Conservation (phyloP, 768 basidiomycete species). For the Suillus spraguei region DNA sequence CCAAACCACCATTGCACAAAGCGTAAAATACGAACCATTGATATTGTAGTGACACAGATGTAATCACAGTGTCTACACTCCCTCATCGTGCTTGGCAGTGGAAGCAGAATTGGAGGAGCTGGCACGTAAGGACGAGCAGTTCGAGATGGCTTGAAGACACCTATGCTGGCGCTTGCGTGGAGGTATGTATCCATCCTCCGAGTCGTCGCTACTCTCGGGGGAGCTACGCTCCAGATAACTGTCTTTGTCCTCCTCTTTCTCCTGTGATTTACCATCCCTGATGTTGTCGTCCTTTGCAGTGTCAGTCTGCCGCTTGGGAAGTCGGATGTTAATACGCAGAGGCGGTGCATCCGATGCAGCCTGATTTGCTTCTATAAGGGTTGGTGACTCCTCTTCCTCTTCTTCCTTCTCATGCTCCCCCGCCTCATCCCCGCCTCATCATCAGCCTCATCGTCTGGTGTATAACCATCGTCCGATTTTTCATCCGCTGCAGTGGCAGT, state of each 20-base stretch:
- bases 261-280: background rate
- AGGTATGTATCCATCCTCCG: background rate
- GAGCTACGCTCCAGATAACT: background rate
- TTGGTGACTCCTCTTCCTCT: background rate
- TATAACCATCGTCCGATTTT: background rate
- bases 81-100: background rate
- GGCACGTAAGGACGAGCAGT: background rate
- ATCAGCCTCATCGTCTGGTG: too few species aligned
- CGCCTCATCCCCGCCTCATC: too few species aligned
- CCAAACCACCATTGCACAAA: background rate
- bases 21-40: background rate
- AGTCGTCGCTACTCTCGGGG: background rate
- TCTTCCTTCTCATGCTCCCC: background rate
- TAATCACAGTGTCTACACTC: background rate
- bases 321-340: background rate
- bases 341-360: background rate
- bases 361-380: background rate
- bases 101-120: background rate
- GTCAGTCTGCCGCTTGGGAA: background rate
- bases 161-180: constrained; percentile 1
- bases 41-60: background rate
- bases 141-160: background rate
- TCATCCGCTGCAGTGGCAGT: background rate
- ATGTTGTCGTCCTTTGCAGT: background rate
- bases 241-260: background rate